phyloP scores from a whole-genome alignment of 169 alveolate genomes.

The Hammondia hammondi region DNA sequence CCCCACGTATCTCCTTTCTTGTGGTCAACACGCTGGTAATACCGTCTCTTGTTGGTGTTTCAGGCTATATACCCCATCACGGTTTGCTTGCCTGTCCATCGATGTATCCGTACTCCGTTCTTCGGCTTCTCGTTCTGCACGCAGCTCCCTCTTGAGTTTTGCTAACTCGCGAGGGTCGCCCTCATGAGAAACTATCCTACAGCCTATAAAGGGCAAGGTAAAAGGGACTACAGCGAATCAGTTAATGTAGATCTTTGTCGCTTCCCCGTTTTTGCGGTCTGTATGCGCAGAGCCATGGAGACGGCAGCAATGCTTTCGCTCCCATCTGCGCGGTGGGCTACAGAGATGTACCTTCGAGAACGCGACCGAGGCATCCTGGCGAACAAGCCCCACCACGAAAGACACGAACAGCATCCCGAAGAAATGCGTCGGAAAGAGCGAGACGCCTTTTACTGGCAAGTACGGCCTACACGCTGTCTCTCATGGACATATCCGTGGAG shows the following conservation, averaged over 20 bases:
- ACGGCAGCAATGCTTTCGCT: conserved; percentile 79
- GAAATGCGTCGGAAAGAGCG: conserved; percentile 75
- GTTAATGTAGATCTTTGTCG: too few relatives aligned
- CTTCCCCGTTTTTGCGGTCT: background rate
- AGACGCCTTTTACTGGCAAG: conserved; percentile 77
- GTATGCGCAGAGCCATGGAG: conserved; percentile 75
- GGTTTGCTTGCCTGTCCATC: too few relatives aligned
- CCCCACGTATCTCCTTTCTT: too few relatives aligned
- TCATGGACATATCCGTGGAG: too few relatives aligned
- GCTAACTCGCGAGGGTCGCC: background rate
- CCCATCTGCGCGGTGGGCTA: conserved; percentile 75
- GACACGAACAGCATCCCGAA: conserved; percentile 71
- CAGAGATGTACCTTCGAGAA: conserved; percentile 75
- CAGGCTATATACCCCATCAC: too few relatives aligned
- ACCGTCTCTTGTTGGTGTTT: too few relatives aligned
- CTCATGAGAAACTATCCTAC: background rate
- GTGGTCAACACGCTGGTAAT: too few relatives aligned
- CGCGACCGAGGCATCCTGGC: conserved; percentile 81
- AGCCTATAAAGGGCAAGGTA: too few relatives aligned
- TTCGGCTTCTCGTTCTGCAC: too few relatives aligned
- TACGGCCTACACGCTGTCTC: conserved; percentile 18
- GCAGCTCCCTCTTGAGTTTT: too few relatives aligned
- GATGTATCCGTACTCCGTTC: too few relatives aligned
- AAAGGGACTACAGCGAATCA: too few relatives aligned
- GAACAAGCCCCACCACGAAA: conserved; percentile 74